phyloP scores from a whole-genome alignment of 768 basidiomycete species.

The Tubosaeta sp. region DNA sequence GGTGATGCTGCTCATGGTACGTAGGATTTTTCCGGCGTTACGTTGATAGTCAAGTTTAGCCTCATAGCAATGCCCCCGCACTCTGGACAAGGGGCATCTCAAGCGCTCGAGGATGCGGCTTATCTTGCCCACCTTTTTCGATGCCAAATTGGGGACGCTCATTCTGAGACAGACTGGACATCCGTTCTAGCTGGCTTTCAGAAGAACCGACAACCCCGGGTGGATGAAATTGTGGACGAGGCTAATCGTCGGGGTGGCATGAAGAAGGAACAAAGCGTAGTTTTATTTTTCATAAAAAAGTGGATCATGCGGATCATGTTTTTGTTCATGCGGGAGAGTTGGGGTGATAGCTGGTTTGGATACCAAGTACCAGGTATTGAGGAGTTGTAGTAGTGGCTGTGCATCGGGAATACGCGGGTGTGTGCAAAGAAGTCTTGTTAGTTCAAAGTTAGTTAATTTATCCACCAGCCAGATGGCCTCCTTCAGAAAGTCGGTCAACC shows the following conservation, averaged over 20 bases:
- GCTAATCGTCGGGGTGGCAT: constrained; percentile 23
- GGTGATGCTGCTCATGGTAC: constrained; percentile 32
- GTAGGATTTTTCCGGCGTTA: not conserved
- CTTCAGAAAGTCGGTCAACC: constrained; percentile 77
- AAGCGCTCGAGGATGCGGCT: constrained; percentile 28
- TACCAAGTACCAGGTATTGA: constrained; percentile 29
- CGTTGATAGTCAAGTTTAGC: not conserved
- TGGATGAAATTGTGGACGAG: constrained; percentile 25
- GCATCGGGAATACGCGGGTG: constrained; percentile 38
- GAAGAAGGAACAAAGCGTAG: constrained; percentile 19
- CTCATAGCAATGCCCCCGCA: constrained; percentile 29
- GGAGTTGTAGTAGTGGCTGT: constrained; percentile 26
- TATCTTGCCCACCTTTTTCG: constrained; percentile 29
- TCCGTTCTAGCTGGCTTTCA: constrained; percentile 21
- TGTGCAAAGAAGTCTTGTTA: no score
- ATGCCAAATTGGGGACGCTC: constrained; percentile 3
- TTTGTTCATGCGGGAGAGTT: constrained; percentile 22
- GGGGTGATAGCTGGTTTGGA: constrained; percentile 27
- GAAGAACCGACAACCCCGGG: constrained; percentile 19
- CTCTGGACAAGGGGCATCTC: constrained; percentile 30
- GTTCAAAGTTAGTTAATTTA: not conserved
- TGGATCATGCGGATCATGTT: constrained; percentile 26
- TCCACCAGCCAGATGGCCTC: constrained; percentile 47
- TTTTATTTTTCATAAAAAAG: constrained; percentile 19
- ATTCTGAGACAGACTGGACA: constrained; percentile 12